A percentile compares a stretch with the other conserved stretches of the same genome.
phyloP scores from a whole-genome alignment of 2,329 filamentous ascomycete species.

The Podosphaera fusca region DNA sequence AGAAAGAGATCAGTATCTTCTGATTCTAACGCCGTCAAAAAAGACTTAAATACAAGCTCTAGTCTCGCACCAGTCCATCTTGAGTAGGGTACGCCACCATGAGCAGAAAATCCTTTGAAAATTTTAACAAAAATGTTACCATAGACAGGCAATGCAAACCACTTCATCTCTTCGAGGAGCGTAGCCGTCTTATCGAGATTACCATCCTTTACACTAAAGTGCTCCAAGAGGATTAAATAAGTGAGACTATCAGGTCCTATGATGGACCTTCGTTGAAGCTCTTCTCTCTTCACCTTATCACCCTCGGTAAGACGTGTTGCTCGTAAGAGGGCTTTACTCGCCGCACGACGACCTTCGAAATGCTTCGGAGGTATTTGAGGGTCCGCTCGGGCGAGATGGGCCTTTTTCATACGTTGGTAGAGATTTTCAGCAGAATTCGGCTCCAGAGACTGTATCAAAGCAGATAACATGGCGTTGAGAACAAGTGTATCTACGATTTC shows the following conservation, averaged over 20 bases:
- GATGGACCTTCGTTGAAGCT: constrained; percentile 36
- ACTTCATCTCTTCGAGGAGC: constrained; percentile 61
- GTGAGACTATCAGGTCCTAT: constrained; percentile 57
- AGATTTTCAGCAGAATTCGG: constrained; percentile 54
- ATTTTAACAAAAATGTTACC: constrained; percentile 58
- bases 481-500: constrained; percentile 75
- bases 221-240: constrained; percentile 54
- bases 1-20: constrained; percentile 24
- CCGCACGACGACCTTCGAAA: constrained; percentile 15
- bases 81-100: constrained; percentile 42
- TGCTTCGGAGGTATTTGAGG: constrained; percentile 15
- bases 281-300: constrained; percentile 28
- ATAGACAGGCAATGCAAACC: constrained; percentile 42
- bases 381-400: constrained; percentile 7
- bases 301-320: constrained; percentile 30
- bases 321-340: constrained; percentile 33
- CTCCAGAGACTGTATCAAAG: constrained; percentile 57
- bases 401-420: constrained; percentile 59
- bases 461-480: constrained; percentile 66
- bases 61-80: constrained; percentile 54
- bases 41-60: constrained; percentile 40
- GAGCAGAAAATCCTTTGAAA: constrained; percentile 56
- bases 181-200: constrained; percentile 47
- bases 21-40: constrained; percentile 31
- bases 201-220: constrained; percentile 46